A percentile compares a stretch with the other conserved stretches of the same genome.
phyloP scores from a whole-genome alignment of 768 basidiomycete species.

The Collybiopsis confluens region DNA sequence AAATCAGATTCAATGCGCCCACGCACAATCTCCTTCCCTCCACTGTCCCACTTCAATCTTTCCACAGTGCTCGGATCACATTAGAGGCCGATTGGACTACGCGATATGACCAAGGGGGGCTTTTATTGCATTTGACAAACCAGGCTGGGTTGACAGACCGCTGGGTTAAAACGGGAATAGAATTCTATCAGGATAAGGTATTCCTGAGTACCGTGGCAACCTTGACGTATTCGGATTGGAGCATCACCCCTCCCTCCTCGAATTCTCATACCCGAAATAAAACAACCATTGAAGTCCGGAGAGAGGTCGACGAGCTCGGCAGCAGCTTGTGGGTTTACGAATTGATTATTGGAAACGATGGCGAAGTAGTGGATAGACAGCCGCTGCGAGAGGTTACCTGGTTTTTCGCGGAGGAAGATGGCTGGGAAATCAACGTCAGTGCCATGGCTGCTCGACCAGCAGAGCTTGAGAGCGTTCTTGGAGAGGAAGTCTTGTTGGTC shows the following conservation, averaged over 20 bases:
- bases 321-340: conserved; percentile 10
- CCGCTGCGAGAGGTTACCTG: conserved; percentile 10
- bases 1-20: conserved; percentile 2
- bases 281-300: conserved; percentile 7
- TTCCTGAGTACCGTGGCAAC: conserved; percentile 10
- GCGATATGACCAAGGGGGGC: conserved; percentile 3
- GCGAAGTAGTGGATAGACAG: conserved; percentile 2
- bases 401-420: conserved; percentile 12
- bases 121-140: conserved; percentile 4
- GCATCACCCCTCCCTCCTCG: not conserved
- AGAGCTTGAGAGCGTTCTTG: not conserved
- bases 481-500: conserved; percentile 1
- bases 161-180: conserved; percentile 10
- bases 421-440: conserved; percentile 6
- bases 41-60: not conserved
- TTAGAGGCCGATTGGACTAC: conserved; percentile 3
- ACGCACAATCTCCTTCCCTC: not conserved
- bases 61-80: not conserved
- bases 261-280: not conserved
- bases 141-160: not conserved
- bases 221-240: conserved; percentile 8
- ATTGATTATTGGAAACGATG: conserved; percentile 1
- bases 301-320: conserved; percentile 7
- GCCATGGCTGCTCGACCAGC: conserved; percentile 9
- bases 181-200: conserved; percentile 6